Base-by-base conservation (phyloP, 225 moss, liverwort and hornwort species). In the Pseudoscleropodium purum region DNA sequence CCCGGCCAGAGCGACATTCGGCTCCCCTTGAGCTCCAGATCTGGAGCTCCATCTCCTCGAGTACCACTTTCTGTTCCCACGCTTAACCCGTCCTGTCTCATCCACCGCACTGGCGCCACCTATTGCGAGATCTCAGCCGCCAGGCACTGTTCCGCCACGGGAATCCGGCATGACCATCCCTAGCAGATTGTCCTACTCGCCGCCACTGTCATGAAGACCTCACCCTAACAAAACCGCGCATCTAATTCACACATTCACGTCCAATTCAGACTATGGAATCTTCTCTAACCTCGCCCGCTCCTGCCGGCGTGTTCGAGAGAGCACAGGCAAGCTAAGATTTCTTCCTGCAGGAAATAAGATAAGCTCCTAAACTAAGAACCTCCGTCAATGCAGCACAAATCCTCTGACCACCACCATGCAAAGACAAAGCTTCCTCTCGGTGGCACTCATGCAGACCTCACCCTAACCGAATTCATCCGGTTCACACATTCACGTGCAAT, bases 71-170 rank as follows among this genome's bases (percentile, higher is more conserved):
- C 13, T n/a, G 76, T 60, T 75, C 69, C 86, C 86, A 75, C 79
- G 37, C 51, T 59, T 68, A 39, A 67, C 76, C 90, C 75, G 66
- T 47, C 78, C 89, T 64, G n/a, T 89, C 59, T 76, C 84, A 84
- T 84, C 66, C 82, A 86, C 86, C 79, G 70, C 86, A 86, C 73
- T 84, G 56, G 74, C 49, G 24, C 82, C 83, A 83, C 90, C 89
- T 41, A 76, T 54, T 68, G 88, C 89, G 89, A 83, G 89, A 89
- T 90, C 90, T 88, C 86, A 86, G 79, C 92, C 90, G 90, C 83
- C 85, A 88, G 54, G 52, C 66, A 84, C 75, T 81, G 63, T 64
- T 82, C 56, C 84, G 64, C 52, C 83, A 68, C 52, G n/a, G 43
- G 56, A 86, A 83, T 78, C 79, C 84, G 51, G 74, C 84, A 66